phyloP scores from a whole-genome alignment of 2,329 filamentous ascomycete species.

The Trichoderma atroviride region DNA sequence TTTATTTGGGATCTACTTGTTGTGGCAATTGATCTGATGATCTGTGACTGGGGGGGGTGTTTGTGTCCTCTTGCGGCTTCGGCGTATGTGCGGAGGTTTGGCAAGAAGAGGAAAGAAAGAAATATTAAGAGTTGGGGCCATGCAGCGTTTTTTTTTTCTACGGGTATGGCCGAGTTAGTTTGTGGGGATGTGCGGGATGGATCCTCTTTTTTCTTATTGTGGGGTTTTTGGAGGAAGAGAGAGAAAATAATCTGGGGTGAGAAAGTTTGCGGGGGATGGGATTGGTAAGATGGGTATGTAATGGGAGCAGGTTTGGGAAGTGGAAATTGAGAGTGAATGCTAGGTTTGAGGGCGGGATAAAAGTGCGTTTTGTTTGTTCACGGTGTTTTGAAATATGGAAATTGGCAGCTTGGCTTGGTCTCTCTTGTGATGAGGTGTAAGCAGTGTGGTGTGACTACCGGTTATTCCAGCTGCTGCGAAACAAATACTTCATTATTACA shows the following conservation, averaged over 20 bases:
- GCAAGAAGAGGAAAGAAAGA: neutral
- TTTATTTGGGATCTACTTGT: neutral
- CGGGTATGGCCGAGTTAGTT: constrained; percentile 27
- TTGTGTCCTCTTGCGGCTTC: neutral
- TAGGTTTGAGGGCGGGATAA: neutral
- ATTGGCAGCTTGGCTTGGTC: neutral
- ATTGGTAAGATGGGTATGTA: neutral
- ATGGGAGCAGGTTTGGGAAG: neutral
- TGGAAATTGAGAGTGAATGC: neutral
- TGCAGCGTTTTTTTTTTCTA: neutral
- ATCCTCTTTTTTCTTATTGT: neutral
- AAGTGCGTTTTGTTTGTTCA: neutral
- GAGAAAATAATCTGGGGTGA: neutral
- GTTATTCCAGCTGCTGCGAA: neutral
- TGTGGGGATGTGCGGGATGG: constrained; percentile 11
- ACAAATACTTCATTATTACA: too few relatives aligned
- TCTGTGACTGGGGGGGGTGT: neutral
- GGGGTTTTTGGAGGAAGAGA: neutral
- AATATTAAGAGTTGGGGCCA: neutral
- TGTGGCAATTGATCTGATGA: constrained; percentile 21
- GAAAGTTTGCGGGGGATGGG: neutral
- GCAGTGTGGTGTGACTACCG: neutral
- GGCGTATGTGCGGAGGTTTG: neutral
- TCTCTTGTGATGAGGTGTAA: neutral
- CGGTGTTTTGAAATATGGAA: neutral